These are phyloP conservation scores for Truncatella angustata DNA, from an alignment of 2,329 filamentous ascomycete genomes.

Conservation along the genomic window DNA sequence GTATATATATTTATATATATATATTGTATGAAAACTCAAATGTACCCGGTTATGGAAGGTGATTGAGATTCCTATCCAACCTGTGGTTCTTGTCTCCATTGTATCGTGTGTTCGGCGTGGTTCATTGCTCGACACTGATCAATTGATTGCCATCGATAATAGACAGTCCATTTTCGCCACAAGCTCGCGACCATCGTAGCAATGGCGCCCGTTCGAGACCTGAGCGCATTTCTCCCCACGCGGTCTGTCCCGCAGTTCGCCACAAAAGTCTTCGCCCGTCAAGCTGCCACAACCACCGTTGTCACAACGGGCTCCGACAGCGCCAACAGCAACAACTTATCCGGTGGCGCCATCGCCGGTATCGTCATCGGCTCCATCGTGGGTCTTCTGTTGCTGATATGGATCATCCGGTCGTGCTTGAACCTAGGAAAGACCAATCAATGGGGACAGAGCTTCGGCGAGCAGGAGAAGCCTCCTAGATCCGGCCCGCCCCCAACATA, in stretches of 20 bases:
- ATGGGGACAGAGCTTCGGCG: conserved; percentile 26
- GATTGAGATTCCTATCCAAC: background rate
- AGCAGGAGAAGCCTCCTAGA: conserved; percentile 21
- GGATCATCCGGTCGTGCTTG: conserved; percentile 45
- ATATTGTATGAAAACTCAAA: background rate
- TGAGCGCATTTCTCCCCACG: background rate
- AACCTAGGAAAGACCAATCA: conserved; percentile 31
- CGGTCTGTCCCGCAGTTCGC: background rate
- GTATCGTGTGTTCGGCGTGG: background rate
- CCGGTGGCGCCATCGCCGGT: conserved; percentile 49
- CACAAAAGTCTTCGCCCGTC: conserved; percentile 18
- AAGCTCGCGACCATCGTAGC: background rate
- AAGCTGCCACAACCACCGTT: conserved; percentile 24
- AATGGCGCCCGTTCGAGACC: background rate
- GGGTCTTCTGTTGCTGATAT: conserved; percentile 44
- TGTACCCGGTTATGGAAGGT: background rate
- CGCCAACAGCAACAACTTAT: conserved; percentile 28
- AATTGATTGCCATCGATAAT: background rate
- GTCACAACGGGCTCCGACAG: conserved; percentile 17
- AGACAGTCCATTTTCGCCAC: background rate
- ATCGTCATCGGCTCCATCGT: conserved; percentile 48
- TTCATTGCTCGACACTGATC: background rate
- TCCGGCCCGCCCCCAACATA: background rate
- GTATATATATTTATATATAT: background rate
- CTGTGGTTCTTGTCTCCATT: background rate